A percentile compares a stretch with the other conserved stretches of the same genome.
phyloP scores from a whole-genome alignment of 306 rosid species.

The Vicia faba region DNA sequence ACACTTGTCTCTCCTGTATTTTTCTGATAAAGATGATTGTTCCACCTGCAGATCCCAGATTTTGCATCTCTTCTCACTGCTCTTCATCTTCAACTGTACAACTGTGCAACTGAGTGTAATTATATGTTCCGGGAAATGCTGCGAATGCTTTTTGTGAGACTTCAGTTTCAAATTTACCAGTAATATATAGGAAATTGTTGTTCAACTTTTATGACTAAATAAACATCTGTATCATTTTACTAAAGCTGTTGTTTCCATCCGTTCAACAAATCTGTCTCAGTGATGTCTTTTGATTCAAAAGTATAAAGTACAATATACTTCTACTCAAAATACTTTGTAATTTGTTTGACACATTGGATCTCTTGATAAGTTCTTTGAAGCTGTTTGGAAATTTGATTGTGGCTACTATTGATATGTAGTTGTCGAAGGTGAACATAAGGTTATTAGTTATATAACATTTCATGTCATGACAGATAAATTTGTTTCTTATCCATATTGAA shows the following conservation, averaged over 20 bases:
- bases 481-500: neutral
- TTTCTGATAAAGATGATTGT: constrained; percentile 16
- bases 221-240: constrained; percentile 18
- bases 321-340: neutral
- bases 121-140: constrained; percentile 25
- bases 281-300: neutral
- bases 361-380: neutral
- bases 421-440: neutral
- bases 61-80: constrained; percentile 8
- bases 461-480: too few species aligned
- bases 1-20: constrained; percentile 7
- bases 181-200: constrained; percentile 19
- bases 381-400: constrained; percentile 10
- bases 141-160: constrained; percentile 3
- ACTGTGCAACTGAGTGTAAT: constrained; percentile 37
- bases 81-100: constrained; percentile 2
- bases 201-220: constrained; percentile 27
- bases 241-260: neutral
- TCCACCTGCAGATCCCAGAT: constrained; percentile 20
- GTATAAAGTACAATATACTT: constrained; percentile 13
- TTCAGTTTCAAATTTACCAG: constrained; percentile 3
- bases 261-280: constrained; percentile 9
- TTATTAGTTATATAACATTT: neutral
- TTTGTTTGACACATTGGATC: neutral
- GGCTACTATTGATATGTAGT: neutral